These are phyloP conservation scores for Hypocrella siamensis DNA, from an alignment of 2,329 filamentous ascomycete genomes.

Conservation along the genomic window DNA sequence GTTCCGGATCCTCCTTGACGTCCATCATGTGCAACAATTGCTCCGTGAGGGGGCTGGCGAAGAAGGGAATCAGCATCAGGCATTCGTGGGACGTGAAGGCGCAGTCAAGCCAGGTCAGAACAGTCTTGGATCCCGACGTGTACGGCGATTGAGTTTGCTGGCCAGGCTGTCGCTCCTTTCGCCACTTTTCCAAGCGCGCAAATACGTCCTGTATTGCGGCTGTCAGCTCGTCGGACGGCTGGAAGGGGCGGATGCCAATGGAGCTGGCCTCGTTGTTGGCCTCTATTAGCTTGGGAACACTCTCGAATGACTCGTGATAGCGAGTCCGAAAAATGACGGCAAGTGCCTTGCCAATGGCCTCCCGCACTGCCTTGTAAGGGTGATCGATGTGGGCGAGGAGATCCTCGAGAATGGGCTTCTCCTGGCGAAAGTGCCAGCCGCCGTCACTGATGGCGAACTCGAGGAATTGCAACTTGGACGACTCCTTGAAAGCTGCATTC, in stretches of 20 bases:
- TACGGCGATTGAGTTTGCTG: slow-evolving; percentile 90
- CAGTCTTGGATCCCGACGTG: slow-evolving; percentile 90
- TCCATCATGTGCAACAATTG: slow-evolving; percentile 99
- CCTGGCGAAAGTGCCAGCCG: slow-evolving; percentile 91
- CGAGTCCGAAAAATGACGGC: slow-evolving; percentile 78
- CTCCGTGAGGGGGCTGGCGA: slow-evolving; percentile 76
- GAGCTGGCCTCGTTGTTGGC: slow-evolving; percentile 67
- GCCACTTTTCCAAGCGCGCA: slow-evolving; percentile 68
- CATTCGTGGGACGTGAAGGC: slow-evolving; percentile 87
- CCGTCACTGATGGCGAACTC: slow-evolving; percentile 76
- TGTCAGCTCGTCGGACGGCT: slow-evolving; percentile 58
- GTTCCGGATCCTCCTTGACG: slow-evolving; percentile 92
- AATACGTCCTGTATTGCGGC: slow-evolving; percentile 63
- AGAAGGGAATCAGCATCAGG: slow-evolving; percentile 79
- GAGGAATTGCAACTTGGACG: slow-evolving; percentile 82
- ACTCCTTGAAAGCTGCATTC: slow-evolving; percentile 97
- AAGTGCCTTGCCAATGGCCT: slow-evolving; percentile 82
- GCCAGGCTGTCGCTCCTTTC: slow-evolving; percentile 65
- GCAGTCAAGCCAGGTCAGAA: slow-evolving; percentile 85
- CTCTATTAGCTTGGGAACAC: slow-evolving; percentile 59
- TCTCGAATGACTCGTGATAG: slow-evolving; percentile 85
- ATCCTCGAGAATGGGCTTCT: slow-evolving; percentile 75
- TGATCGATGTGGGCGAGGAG: slow-evolving; percentile 89
- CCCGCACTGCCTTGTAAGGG: slow-evolving; percentile 92
- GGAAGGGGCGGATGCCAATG: slow-evolving; percentile 72